Evolutionary conservation across 208 protist species (phyloP).

Genomic region (Strigomonas galati): DNA sequence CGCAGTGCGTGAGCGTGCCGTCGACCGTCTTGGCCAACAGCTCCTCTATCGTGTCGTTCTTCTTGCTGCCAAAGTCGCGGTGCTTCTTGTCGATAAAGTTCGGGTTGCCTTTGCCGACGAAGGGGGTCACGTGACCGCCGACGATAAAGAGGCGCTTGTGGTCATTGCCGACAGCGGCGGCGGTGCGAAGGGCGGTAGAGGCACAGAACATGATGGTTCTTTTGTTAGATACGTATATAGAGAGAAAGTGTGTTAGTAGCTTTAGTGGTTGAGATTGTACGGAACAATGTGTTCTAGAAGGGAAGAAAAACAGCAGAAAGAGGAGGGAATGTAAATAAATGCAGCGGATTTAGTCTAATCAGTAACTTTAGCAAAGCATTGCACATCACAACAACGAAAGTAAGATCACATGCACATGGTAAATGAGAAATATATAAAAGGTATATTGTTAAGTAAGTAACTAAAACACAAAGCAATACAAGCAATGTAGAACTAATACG

Average conservation of each 20-base stretch:
- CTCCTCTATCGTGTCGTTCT: constrained; percentile 81
- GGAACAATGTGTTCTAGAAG: not conserved
- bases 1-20: constrained; percentile 49
- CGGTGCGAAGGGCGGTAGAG: constrained; percentile 32
- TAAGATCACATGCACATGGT: not conserved
- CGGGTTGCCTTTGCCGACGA: constrained; percentile 87
- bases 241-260: not conserved
- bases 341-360: not conserved
- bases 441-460: too few relatives aligned
- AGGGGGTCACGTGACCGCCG: constrained; percentile 83
- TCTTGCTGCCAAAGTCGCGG: constrained; percentile 86
- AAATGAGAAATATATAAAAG: not conserved
- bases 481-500: too few relatives aligned
- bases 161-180: constrained; percentile 19
- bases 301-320: not conserved
- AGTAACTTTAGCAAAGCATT: too few relatives aligned
- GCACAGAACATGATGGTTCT: constrained; percentile 1
- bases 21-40: constrained; percentile 56
- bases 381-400: constrained; percentile 1
- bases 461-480: too few relatives aligned
- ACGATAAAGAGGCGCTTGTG: constrained; percentile 70
- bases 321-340: not conserved
- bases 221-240: constrained; percentile 1
- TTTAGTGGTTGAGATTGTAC: too few relatives aligned
- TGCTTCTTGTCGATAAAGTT: constrained; percentile 92